phyloP scores from a whole-genome alignment of 1,284 basidiomycete species.

The Rhodofomes roseus region DNA sequence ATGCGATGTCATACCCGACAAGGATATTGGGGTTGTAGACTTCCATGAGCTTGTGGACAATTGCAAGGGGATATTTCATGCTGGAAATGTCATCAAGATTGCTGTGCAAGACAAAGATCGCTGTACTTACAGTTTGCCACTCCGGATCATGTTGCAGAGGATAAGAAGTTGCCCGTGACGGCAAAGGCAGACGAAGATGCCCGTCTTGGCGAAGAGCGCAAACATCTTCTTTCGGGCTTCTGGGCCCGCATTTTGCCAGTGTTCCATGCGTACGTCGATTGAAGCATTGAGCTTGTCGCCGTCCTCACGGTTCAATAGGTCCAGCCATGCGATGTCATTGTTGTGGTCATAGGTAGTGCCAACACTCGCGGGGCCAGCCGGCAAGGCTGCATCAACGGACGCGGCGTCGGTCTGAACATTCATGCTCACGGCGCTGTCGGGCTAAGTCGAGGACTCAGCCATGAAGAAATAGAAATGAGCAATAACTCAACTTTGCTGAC shows the following conservation, averaged over 20 bases:
- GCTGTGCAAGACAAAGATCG: too few species aligned
- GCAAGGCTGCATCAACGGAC: too few species aligned
- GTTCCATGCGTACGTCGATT: slow-evolving; percentile 11
- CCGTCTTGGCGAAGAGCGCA: slow-evolving; percentile 28
- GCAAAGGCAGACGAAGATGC: slow-evolving; percentile 25
- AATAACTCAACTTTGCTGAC: background rate
- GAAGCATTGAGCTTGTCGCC: background rate
- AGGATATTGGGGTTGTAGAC: slow-evolving; percentile 16
- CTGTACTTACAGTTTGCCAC: slow-evolving; percentile 32
- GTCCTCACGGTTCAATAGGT: too few species aligned
- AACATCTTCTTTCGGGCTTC: slow-evolving; percentile 29
- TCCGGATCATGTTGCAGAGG: slow-evolving; percentile 32
- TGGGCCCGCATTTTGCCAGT: slow-evolving; percentile 15
- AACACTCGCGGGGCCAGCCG: too few species aligned
- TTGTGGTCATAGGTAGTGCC: background rate
- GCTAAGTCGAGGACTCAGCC: background rate
- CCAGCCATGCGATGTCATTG: too few species aligned
- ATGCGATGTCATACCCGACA: slow-evolving; percentile 35
- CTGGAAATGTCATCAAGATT: slow-evolving; percentile 16
- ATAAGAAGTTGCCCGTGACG: slow-evolving; percentile 25
- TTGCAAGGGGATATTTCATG: slow-evolving; percentile 33
- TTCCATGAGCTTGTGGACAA: slow-evolving; percentile 22
- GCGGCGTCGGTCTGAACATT: background rate
- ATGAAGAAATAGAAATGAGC: too few species aligned
- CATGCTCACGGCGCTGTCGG: background rate